Percentiles rank a stretch among this genome's conserved stretches.
These are phyloP conservation scores for Beta macrorhiza DNA, from an alignment of 179 eudicot genomes.

Conservation along the genomic window DNA sequence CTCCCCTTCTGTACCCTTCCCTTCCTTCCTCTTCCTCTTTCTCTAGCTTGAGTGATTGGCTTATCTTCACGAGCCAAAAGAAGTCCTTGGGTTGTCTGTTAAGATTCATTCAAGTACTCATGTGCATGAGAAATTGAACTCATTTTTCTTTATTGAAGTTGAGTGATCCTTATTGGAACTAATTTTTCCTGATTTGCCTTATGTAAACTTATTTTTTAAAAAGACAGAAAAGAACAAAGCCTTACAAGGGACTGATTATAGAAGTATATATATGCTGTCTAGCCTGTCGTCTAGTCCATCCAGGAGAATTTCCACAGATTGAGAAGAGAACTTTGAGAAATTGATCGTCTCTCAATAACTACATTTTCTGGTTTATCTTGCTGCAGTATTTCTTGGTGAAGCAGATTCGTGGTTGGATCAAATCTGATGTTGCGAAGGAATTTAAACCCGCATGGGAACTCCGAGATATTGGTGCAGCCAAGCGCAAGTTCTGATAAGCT, in stretches of 20 bases:
- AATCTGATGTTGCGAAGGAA: constrained; percentile 51
- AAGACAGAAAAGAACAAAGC: not conserved
- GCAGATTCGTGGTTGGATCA: constrained; percentile 44
- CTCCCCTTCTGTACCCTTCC: too few relatives aligned
- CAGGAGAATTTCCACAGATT: constrained; percentile 17
- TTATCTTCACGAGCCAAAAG: too few relatives aligned
- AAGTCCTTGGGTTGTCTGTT: too few relatives aligned
- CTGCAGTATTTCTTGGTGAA: constrained; percentile 61
- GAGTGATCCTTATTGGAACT: too few relatives aligned
- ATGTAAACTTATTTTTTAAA: not conserved
- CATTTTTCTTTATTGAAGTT: too few relatives aligned
- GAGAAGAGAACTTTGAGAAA: too few relatives aligned
- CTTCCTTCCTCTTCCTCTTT: too few relatives aligned
- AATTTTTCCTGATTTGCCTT: not conserved
- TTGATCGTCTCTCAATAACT: not conserved
- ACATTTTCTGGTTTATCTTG: not conserved
- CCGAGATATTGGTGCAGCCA: constrained; percentile 17
- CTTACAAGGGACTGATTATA: not conserved
- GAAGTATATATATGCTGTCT: too few relatives aligned
- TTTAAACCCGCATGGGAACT: constrained; percentile 53
- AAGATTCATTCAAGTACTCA: too few relatives aligned
- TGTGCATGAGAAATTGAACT: too few relatives aligned
- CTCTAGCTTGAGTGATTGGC: too few relatives aligned
- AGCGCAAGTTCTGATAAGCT: constrained; percentile 20
- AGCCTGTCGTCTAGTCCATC: not conserved